Base-by-base conservation (phyloP, 2,329 filamentous ascomycete species). In the Basipetospora chlamydospora region DNA sequence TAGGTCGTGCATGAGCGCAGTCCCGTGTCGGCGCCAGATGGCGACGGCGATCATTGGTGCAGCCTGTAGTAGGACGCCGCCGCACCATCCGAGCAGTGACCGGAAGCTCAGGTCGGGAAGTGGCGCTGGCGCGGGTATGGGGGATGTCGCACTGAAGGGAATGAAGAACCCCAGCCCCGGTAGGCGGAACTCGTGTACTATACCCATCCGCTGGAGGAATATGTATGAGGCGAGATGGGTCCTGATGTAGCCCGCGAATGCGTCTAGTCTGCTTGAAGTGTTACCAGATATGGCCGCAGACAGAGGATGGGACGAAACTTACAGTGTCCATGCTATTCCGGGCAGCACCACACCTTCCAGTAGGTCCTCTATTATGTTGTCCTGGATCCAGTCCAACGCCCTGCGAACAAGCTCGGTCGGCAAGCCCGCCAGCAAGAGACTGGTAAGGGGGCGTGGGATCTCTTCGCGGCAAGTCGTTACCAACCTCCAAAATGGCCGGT, bases 151-250 rank as follows among this genome's bases (percentile, higher is more conserved):
- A 10, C 66, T 64, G 33, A 73, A 74, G 1, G 71, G 70, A 13
- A 75, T 46, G 43, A 73, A 73, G 48, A 65, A 76, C 5, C 49
- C 55, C 26, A 55, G 53, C 6, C 47, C 50, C 0, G 71, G 70
- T 3, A 73, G 49, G 50, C 50, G 54, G 28, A 50, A 49, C 6
- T 52, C 53, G 10, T 44, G 55, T 29, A 66, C 52, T 11, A 75
- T 50, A 6, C 63, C 64, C 6, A 69, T 51, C 33, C 66, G 58
- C 43, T 74, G 70, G 30, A 74, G 51, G 16, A 64, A 62, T n/a
- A 63, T 54, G 42, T 62, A 71, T 4, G 71, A 48, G 35, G 70
- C 63, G 1, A 74, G 45, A 42, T 74, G 69, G 7, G 64, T 54
- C 26, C 58, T 56, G 4, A 69, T 30, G 41, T 70, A 67, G 31